These are phyloP conservation scores for Phytopythium ostracodes DNA, from an alignment of 352 stramenopile species.

Conservation along the genomic window DNA sequence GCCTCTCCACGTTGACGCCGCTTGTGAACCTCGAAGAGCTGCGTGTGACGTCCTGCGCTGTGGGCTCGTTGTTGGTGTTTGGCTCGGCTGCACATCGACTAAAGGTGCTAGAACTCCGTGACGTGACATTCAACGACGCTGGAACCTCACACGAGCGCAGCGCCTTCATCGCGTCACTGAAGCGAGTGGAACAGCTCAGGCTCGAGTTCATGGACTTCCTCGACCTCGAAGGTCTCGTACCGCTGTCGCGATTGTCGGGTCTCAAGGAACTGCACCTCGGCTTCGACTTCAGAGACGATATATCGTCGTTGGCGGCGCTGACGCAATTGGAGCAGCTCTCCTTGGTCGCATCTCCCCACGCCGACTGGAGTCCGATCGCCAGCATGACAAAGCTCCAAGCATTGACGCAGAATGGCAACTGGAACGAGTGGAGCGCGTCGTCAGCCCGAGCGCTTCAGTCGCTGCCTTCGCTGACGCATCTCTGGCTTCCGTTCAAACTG, in stretches of 20 bases:
- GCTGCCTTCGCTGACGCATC: background rate
- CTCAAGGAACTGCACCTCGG: conserved; percentile 2
- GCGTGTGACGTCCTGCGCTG: background rate
- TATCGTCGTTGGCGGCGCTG: background rate
- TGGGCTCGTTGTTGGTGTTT: background rate
- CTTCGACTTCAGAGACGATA: conserved; percentile 3
- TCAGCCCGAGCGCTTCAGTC: background rate
- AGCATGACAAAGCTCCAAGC: background rate
- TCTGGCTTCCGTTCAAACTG: background rate
- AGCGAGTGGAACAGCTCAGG: background rate
- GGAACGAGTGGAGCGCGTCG: conserved; percentile 2
- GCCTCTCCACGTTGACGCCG: background rate
- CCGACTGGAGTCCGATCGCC: conserved; percentile 7
- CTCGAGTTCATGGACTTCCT: conserved; percentile 1
- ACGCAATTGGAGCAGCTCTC: background rate
- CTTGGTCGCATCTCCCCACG: background rate
- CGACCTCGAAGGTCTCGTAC: background rate
- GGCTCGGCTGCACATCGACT: background rate
- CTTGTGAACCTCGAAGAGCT: conserved; percentile 1
- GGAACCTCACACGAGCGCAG: background rate
- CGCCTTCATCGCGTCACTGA: background rate
- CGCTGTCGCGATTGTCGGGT: background rate
- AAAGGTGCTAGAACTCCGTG: background rate
- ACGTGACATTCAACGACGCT: background rate
- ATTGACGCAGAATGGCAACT: background rate